Evolutionary conservation across 345 rosid species (phyloP).

Genomic region (Pseudoturritis turrita): DNA sequence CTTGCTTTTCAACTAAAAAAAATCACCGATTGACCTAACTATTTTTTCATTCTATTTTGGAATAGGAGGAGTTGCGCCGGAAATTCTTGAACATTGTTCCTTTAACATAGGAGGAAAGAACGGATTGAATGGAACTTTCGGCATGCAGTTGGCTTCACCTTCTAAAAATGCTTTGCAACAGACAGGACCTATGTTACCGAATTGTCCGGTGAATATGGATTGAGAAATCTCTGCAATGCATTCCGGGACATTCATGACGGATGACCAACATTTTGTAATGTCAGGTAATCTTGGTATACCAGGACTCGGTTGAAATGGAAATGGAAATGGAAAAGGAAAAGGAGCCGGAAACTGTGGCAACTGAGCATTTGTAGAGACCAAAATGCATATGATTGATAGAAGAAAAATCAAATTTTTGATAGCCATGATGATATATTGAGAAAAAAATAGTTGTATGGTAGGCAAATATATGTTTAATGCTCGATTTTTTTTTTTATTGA

Average conservation of each 20-base stretch:
- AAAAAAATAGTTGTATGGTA: background rate
- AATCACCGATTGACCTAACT: too few species aligned
- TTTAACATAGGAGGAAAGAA: background rate
- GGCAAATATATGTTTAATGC: background rate
- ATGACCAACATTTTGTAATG: background rate
- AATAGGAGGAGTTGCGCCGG: background rate
- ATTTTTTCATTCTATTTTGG: background rate
- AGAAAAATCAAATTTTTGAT: background rate
- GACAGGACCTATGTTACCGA: background rate
- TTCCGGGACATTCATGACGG: background rate
- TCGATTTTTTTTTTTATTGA: background rate
- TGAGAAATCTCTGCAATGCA: background rate
- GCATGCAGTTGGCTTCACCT: background rate
- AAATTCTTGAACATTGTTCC: background rate
- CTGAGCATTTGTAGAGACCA: background rate
- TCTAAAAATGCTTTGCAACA: conserved; percentile 2
- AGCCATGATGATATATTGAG: background rate
- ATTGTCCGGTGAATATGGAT: background rate
- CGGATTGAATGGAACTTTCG: background rate
- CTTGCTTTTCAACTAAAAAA: background rate
- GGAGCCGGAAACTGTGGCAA: background rate
- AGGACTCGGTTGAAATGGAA: background rate
- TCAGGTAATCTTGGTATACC: background rate
- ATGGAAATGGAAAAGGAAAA: background rate
- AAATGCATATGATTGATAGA: background rate